phyloP scores from a whole-genome alignment of 2,329 filamentous ascomycete species.

The Harringtonia lauricola region DNA sequence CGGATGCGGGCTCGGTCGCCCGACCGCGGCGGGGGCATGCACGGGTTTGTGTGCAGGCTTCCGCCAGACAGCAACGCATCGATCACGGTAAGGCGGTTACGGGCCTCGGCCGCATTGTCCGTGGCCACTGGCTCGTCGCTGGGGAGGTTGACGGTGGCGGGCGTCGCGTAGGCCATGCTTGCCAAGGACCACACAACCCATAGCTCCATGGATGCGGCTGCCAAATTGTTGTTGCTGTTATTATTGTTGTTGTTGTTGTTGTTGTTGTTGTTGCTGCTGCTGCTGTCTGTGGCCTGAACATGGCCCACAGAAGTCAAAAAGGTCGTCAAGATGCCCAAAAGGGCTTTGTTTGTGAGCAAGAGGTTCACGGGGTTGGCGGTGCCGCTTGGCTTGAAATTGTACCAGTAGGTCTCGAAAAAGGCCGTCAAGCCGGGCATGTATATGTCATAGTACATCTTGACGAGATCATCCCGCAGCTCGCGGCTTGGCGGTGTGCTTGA shows the following conservation, averaged over 20 bases:
- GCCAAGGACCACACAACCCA: constrained; percentile 50
- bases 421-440: constrained; percentile 63
- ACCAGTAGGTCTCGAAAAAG: constrained; percentile 80
- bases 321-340: constrained; percentile 56
- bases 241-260: constrained; percentile 28
- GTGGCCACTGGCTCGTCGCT: constrained; percentile 32
- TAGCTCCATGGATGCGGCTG: constrained; percentile 43
- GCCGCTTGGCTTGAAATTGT: constrained; percentile 38
- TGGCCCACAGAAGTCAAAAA: constrained; percentile 47
- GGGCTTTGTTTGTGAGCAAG: constrained; percentile 39
- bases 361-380: constrained; percentile 27
- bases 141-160: constrained; percentile 22
- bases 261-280: constrained; percentile 23
- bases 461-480: constrained; percentile 52
- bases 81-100: constrained; percentile 62
- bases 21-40: constrained; percentile 36
- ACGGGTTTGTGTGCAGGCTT: constrained; percentile 46
- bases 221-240: constrained; percentile 31
- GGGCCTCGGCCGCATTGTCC: constrained; percentile 51
- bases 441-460: constrained; percentile 60
- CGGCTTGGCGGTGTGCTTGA: constrained; percentile 40
- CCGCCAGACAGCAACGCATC: constrained; percentile 68
- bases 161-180: constrained; percentile 32
- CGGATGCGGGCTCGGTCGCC: constrained; percentile 43
- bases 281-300: constrained; percentile 32